Evolutionary conservation across 2,329 filamentous ascomycete genomes (phyloP), one percentile per base, ranked within the genome.

Genomic region (Cladobotryum mycophilum): DNA sequence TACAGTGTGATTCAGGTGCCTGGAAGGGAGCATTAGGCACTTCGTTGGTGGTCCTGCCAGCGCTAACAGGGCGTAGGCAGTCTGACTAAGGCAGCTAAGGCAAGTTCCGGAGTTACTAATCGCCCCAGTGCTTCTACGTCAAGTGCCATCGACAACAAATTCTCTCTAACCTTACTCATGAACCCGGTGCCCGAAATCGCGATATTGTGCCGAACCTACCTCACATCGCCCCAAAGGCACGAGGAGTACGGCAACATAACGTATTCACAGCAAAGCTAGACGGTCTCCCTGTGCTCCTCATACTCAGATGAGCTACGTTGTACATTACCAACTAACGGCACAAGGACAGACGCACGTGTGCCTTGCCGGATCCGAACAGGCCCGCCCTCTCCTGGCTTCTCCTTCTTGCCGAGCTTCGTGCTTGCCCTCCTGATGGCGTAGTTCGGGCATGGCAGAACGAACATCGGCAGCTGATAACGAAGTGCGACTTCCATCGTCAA

Each of bases 371-470:
- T 45, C 40, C 36, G 35, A 47, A 33, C 40, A 17, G 45, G 41
- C 25, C 20, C 34, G 40, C 41, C 45, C 41, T 14, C 37, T 44
- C 44, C n/a, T 12, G 30, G n/a, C 47, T 22, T 41, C 46, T 45
- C 42, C 45, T 49, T 50, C 43, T 51, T 54, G 54, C 57, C 41
- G 53, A 58, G 52, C 55, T 12, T 61, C 60, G 60, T 62, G 64
- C 65, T 64, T 66, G 64, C 69, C 68, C 72, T 76, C 72, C 77
- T 73, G 69, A 82, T 82, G 79, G 79, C 79, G 79, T 82, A 81
- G 79, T 79, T 76, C 62, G 67, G 68, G 68, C 77, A 82, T 82
- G 80, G 79, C 79, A 81, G 79, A 82, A 76, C 79, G 74, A 81
- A 82, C 70, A 69, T 62, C 66, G 67, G 65, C 67, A 75, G 71